These are phyloP conservation scores for Aplosporella prunicola DNA, from an alignment of 2,329 filamentous ascomycete species.

Conservation along the genomic window DNA sequence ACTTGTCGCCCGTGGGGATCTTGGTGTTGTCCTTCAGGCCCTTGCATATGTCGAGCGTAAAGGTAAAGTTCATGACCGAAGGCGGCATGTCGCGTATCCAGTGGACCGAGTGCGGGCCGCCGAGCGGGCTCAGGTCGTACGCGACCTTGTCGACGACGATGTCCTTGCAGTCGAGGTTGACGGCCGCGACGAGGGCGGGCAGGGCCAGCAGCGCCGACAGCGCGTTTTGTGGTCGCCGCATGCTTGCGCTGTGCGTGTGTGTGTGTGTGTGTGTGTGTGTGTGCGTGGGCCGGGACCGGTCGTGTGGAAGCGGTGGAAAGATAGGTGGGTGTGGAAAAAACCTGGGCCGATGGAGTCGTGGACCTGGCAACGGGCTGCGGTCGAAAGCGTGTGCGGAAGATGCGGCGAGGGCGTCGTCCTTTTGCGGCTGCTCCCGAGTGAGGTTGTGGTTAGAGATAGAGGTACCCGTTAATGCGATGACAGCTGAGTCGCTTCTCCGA, in stretches of 20 bases:
- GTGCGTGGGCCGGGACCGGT: too few species aligned
- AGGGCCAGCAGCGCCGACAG: constrained; percentile 17
- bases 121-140: constrained; percentile 56
- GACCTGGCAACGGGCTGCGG: too few species aligned
- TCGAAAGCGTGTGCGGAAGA: too few species aligned
- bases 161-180: constrained; percentile 53
- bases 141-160: constrained; percentile 49
- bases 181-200: constrained; percentile 24
- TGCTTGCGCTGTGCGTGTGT: neutral
- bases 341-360: too few species aligned
- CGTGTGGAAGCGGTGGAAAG: too few species aligned
- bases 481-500: too few species aligned
- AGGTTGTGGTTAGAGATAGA: too few species aligned
- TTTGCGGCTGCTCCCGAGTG: too few species aligned
- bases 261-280: too few species aligned
- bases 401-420: too few species aligned
- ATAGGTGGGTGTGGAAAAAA: too few species aligned
- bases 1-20: constrained; percentile 48
- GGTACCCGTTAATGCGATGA: too few species aligned
- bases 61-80: constrained; percentile 61
- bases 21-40: constrained; percentile 54
- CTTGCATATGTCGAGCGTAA: constrained; percentile 69
- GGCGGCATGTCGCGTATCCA: constrained; percentile 39
- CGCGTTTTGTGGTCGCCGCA: constrained; percentile 7
- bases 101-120: constrained; percentile 60